Percentiles rank a stretch among this genome's conserved stretches.
Conservation (phyloP, 2,329 filamentous ascomycete species). For the Rhinocladiella mackenziei region DNA sequence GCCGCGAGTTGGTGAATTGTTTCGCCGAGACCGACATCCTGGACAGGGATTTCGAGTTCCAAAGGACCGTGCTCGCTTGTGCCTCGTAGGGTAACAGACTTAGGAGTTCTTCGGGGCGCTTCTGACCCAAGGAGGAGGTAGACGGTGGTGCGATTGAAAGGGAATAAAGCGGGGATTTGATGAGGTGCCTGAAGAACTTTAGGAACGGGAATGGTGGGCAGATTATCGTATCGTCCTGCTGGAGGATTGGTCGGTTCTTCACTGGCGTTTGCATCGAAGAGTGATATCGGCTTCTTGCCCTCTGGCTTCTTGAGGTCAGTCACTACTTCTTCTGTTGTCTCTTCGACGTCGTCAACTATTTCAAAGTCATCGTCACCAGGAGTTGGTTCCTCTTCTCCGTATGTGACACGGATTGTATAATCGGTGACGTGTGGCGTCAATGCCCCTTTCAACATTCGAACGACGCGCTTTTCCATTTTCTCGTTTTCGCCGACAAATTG, state of each 20-base stretch:
- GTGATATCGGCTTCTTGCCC: constrained; percentile 45
- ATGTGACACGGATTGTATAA: constrained; percentile 62
- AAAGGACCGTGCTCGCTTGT: constrained; percentile 57
- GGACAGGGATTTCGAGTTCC: constrained; percentile 61
- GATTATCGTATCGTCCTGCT: constrained; percentile 42
- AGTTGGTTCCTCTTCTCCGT: constrained; percentile 38
- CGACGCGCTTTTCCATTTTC: constrained; percentile 63
- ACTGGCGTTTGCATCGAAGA: constrained; percentile 54
- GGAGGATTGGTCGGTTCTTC: constrained; percentile 39
- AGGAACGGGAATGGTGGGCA: constrained; percentile 53
- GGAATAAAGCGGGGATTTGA: constrained; percentile 60
- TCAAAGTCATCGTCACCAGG: constrained; percentile 55
- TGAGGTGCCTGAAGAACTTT: constrained; percentile 62
- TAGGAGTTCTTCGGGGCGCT: constrained; percentile 45
- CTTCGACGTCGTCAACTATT: constrained; percentile 51
- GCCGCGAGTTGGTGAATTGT: constrained; percentile 69
- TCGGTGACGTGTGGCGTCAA: constrained; percentile 63
- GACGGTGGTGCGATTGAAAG: constrained; percentile 61
- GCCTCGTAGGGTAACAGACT: constrained; percentile 56
- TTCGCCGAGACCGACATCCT: constrained; percentile 44
- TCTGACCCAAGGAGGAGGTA: constrained; percentile 62
- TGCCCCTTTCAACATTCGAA: constrained; percentile 70
- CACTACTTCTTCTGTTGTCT: constrained; percentile 1
- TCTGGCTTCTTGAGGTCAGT: constrained; percentile 13
- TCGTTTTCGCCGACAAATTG: constrained; percentile 62